Percentiles rank a stretch among this genome's conserved stretches.
These are phyloP conservation scores for Neopestalotiopsis sp. DNA, from an alignment of 2,329 filamentous ascomycete species.

Conservation along the genomic window DNA sequence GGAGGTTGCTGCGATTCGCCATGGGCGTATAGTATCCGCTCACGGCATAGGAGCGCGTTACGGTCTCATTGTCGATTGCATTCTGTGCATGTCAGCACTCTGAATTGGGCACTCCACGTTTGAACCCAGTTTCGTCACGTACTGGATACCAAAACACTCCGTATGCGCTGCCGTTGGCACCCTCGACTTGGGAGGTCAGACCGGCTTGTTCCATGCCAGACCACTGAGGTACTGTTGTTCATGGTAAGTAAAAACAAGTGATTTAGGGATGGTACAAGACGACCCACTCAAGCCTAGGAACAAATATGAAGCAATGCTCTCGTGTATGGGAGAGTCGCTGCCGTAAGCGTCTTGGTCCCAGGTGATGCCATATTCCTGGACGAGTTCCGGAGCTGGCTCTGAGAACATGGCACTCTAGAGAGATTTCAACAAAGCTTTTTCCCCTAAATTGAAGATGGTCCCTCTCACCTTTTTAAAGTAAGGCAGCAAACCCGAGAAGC, in stretches of 20 bases:
- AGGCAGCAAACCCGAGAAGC: not conserved
- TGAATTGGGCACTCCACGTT: not conserved
- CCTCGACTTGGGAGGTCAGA: not conserved
- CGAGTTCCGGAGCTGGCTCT: not conserved
- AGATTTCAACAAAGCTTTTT: not conserved
- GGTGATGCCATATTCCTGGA: not conserved
- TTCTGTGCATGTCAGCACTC: not conserved
- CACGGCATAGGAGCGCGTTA: slow-evolving; percentile 9
- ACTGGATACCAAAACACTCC: slow-evolving; percentile 9
- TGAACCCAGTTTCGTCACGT: not conserved
- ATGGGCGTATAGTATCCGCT: slow-evolving; percentile 7
- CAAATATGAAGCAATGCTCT: not conserved
- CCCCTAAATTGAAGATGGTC: not conserved
- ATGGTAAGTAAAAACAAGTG: not conserved
- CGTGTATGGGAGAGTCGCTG: not conserved
- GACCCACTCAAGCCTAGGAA: not conserved
- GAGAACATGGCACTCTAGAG: not conserved
- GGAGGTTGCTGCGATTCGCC: not conserved
- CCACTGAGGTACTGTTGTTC: not conserved
- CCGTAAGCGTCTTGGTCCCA: not conserved
- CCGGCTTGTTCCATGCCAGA: slow-evolving; percentile 1
- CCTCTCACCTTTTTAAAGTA: not conserved
- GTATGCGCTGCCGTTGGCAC: not conserved
- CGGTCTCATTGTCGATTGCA: not conserved
- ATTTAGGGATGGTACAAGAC: not conserved